Percentiles rank a stretch among this genome's conserved stretches.
Evolutionary conservation across 2,329 filamentous ascomycete species (phyloP).

Genomic region (Ophiostoma novo-ulmi): DNA sequence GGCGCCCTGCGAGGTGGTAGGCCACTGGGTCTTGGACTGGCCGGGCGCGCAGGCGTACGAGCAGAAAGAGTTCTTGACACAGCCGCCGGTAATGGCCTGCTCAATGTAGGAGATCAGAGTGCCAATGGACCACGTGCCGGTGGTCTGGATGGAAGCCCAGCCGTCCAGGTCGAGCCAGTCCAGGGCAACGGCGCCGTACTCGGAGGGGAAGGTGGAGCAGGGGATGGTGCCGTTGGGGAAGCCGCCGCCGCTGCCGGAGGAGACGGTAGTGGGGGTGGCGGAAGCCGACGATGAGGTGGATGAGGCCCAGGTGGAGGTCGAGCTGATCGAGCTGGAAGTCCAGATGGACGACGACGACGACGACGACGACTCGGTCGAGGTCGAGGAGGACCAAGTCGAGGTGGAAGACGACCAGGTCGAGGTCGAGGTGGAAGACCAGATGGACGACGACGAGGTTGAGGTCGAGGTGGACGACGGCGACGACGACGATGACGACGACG

Average conservation of each 20-base stretch:
- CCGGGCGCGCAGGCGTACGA: conserved; percentile 90
- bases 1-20: conserved; percentile 62
- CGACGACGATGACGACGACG: conserved; percentile 29
- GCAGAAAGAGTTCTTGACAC: conserved; percentile 65
- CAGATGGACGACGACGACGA: conserved; percentile 2
- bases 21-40: conserved; percentile 92
- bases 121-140: conserved; percentile 44
- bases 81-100: conserved; percentile 57
- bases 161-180: conserved; percentile 65
- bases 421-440: not conserved
- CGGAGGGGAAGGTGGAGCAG: conserved; percentile 69
- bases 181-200: conserved; percentile 72
- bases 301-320: conserved; percentile 24
- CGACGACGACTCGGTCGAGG: conserved; percentile 28
- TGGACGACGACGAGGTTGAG: conserved; percentile 26
- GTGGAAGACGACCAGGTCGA: conserved; percentile 15
- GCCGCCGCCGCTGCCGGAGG: conserved; percentile 43
- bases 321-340: conserved; percentile 6
- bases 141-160: conserved; percentile 73
- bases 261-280: conserved; percentile 30
- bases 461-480: conserved; percentile 14
- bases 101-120: conserved; percentile 61
- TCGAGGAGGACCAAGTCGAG: conserved; percentile 6
- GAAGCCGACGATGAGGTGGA: conserved; percentile 27
- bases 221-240: conserved; percentile 72